A percentile compares a stretch with the other conserved stretches of the same genome.
phyloP scores from a whole-genome alignment of 495 filamentous ascomycete genomes.

The Ascodesmis nigricans region DNA sequence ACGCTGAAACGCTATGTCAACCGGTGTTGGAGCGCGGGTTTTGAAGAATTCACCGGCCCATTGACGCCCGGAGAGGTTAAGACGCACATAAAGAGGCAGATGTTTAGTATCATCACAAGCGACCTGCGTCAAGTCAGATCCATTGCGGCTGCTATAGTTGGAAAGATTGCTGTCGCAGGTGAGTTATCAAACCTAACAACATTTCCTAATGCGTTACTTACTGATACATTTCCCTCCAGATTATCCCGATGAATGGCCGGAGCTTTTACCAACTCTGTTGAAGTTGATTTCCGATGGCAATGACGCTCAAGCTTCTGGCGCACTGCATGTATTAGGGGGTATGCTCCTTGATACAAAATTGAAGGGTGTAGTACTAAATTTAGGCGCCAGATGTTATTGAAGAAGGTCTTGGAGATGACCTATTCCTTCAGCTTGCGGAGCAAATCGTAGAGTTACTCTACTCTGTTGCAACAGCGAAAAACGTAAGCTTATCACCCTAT shows the following conservation, averaged over 20 bases:
- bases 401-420: conserved; percentile 74
- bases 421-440: conserved; percentile 71
- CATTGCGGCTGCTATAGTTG: conserved; percentile 69
- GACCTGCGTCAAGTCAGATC: conserved; percentile 68
- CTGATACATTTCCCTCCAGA: too few species aligned
- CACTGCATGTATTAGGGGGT: conserved; percentile 29
- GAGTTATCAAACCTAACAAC: too few species aligned
- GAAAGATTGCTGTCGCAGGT: conserved; percentile 61
- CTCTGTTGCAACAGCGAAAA: conserved; percentile 52
- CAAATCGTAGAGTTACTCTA: conserved; percentile 66
- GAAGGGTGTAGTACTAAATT: too few species aligned
- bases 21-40: conserved; percentile 43
- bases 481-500: conserved; percentile 9
- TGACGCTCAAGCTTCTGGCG: conserved; percentile 65
- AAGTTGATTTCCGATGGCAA: conserved; percentile 48
- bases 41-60: conserved; percentile 40
- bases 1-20: conserved; percentile 63
- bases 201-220: too few species aligned
- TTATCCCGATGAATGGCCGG: conserved; percentile 85
- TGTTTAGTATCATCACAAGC: conserved; percentile 63
- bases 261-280: conserved; percentile 58
- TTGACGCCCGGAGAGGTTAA: conserved; percentile 44
- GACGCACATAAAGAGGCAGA: conserved; percentile 39
- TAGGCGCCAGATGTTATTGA: conserved; percentile 59
- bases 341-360: too few species aligned